Evolutionary conservation across 805 yeast genomes (phyloP), one percentile per base, ranked within the genome.

Genomic region (Nakazawaea siamensis): DNA sequence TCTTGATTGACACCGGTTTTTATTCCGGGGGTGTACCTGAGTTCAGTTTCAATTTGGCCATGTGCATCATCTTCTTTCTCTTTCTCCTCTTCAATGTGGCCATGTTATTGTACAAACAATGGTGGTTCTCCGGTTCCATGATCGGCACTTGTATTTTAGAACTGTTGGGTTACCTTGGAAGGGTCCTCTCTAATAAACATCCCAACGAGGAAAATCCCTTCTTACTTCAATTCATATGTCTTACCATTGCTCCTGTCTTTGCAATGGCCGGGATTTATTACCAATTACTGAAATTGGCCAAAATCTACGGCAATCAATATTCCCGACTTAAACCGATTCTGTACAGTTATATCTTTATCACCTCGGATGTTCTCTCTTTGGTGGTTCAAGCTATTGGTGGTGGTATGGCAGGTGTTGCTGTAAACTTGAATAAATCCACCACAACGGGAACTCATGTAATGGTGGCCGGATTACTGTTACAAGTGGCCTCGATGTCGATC

Each of bases 191-290:
- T 2, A 62, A 67, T 13, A 41, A 49, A 27, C 50, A 69, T 42
- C 40, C 51, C 32, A 31, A 37, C 11, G 48, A 58, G 23, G 43
- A 56, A 26, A 53, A 66, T 35, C 58, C 64, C 23, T 86, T 65
- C 49, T 50, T 80, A 28, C 55, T 77, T 45, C 94, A 86, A 53
- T 70, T 80, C 43, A 70, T 77, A 38, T 65, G 78, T 47, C 58
- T 84, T 37, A 83, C 88, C 0, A 56, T 86, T 33, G 90, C 84
- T 0, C 95, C 95, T 0, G 85, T 84, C 14, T 80, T 86, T 53
- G 61, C 82, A 31, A 80, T 82, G 83, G 95, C 81, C 4, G 94
- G 88, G 1, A 64, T 85, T 2, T 86, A 86, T 57, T 80, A 68
- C 44, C 62, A 76, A 36, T 57, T 86, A 43, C 86, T 81, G 5